These are phyloP conservation scores for Malassezia caprae DNA, from an alignment of 1,284 basidiomycete genomes.

Conservation along the genomic window DNA sequence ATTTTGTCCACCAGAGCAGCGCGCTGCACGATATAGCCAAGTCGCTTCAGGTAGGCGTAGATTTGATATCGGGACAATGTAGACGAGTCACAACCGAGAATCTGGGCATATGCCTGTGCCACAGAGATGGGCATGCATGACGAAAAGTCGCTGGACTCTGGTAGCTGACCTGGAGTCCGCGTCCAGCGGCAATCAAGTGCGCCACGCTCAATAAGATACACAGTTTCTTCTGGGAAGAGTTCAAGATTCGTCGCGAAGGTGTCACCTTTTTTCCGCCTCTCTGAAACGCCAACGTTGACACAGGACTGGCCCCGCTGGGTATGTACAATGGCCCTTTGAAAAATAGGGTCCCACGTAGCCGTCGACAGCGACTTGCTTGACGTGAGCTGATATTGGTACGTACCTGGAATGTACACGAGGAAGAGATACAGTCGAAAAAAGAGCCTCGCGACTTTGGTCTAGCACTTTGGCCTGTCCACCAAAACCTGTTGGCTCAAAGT, in stretches of 20 bases:
- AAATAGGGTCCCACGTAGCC: conserved; percentile 31
- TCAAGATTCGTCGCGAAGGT: conserved; percentile 51
- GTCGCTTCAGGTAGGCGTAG: conserved; percentile 77
- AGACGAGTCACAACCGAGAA: conserved; percentile 67
- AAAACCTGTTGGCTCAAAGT: conserved; percentile 65
- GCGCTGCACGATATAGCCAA: conserved; percentile 79
- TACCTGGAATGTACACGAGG: conserved; percentile 51
- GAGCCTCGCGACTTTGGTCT: conserved; percentile 69
- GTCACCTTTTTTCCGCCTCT: conserved; percentile 3
- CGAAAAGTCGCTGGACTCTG: neutral
- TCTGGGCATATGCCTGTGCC: conserved; percentile 73
- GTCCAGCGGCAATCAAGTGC: conserved; percentile 54
- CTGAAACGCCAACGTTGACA: conserved; percentile 30
- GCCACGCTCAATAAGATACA: conserved; percentile 84
- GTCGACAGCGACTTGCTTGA: conserved; percentile 25
- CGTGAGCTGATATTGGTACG: neutral
- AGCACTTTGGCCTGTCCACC: conserved; percentile 64
- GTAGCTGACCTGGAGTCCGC: conserved; percentile 1
- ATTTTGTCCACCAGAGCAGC: conserved; percentile 46
- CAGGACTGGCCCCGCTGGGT: conserved; percentile 35
- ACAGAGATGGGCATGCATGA: conserved; percentile 60
- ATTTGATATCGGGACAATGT: conserved; percentile 81
- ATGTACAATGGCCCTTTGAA: conserved; percentile 29
- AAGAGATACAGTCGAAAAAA: conserved; percentile 68
- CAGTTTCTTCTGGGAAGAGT: conserved; percentile 80